Percentiles rank a stretch among this genome's conserved stretches.
These are phyloP conservation scores for Ascochyta rabiei DNA, from an alignment of 2,329 filamentous ascomycete species.

Conservation along the genomic window DNA sequence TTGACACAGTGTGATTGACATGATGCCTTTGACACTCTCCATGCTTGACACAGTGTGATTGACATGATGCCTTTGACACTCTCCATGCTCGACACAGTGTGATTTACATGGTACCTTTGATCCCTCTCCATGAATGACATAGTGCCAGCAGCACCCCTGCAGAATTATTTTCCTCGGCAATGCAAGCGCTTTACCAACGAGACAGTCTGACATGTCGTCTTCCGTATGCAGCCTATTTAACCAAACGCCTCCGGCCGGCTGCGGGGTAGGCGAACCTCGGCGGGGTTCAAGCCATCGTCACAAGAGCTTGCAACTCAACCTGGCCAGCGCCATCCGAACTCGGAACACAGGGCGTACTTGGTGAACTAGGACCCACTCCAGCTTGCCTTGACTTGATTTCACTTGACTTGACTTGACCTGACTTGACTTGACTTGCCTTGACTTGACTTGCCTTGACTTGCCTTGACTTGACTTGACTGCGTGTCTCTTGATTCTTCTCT, in stretches of 20 bases:
- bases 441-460: neutral
- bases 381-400: neutral
- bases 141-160: neutral
- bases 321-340: constrained; percentile 17
- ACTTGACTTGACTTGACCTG: neutral
- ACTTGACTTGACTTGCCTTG: neutral
- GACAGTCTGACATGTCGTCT: neutral
- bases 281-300: constrained; percentile 28
- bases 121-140: neutral
- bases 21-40: neutral
- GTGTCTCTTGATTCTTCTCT: neutral
- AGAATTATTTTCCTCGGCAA: neutral
- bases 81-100: neutral
- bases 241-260: constrained; percentile 16
- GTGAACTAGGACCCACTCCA: constrained; percentile 3
- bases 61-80: neutral
- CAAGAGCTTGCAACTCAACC: constrained; percentile 11
- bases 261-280: constrained; percentile 31
- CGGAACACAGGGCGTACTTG: constrained; percentile 8
- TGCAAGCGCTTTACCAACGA: neutral
- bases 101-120: neutral
- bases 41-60: constrained; percentile 2
- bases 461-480: neutral
- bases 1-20: neutral
- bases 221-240: constrained; percentile 17